phyloP scores from a whole-genome alignment of 352 stramenopile species.

The Phytophthora idaei region DNA sequence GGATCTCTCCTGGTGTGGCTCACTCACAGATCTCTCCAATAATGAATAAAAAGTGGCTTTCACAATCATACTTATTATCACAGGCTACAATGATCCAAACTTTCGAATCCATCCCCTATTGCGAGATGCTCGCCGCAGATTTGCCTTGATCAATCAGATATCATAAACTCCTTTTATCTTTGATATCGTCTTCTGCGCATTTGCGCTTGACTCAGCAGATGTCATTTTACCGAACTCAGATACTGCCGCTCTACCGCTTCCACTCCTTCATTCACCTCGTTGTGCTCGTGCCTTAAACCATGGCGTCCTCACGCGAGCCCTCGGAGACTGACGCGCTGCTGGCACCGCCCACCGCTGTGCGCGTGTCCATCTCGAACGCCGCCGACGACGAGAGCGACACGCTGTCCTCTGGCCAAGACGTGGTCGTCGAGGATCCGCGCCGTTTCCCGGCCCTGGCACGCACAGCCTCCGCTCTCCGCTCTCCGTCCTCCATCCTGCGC shows the following conservation, averaged over 20 bases:
- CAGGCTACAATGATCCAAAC: background rate
- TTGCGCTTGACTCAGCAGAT: slow-evolving; percentile 4
- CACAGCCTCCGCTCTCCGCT: slow-evolving; percentile 38
- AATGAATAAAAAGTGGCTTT: background rate
- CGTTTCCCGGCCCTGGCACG: slow-evolving; percentile 25
- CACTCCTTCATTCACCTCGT: slow-evolving; percentile 5
- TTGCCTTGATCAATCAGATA: slow-evolving; percentile 9
- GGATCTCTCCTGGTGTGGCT: background rate
- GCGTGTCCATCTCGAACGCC: slow-evolving; percentile 15
- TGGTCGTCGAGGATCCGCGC: slow-evolving; percentile 16
- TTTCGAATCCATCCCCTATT: background rate
- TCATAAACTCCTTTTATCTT: background rate
- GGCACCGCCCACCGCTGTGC: slow-evolving; percentile 20
- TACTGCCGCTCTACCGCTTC: background rate
- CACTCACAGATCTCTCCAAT: background rate
- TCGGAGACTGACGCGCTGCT: slow-evolving; percentile 58
- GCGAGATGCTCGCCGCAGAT: background rate
- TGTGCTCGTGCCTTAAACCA: slow-evolving; percentile 5
- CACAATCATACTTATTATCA: background rate
- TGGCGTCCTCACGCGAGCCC: slow-evolving; percentile 38
- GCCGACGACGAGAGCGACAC: slow-evolving; percentile 32
- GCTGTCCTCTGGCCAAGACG: slow-evolving; percentile 24
- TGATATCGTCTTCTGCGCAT: slow-evolving; percentile 4
- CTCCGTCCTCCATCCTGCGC: slow-evolving; percentile 44
- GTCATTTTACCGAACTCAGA: background rate